Conservation (phyloP, 306 rosid species). For the Myrica gale region DNA sequence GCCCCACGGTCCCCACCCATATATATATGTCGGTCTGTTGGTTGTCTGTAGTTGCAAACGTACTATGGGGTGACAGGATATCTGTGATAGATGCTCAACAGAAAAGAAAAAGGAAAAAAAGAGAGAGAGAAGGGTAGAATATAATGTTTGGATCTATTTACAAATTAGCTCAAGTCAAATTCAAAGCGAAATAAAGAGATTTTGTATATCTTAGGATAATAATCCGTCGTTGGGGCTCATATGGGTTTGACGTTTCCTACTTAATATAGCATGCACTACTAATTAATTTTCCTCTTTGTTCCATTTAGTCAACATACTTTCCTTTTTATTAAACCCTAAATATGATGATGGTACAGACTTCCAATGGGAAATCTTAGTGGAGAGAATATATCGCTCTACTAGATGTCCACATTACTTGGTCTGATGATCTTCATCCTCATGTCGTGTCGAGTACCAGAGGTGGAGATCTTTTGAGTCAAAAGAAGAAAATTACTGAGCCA, state of each 20-base stretch:
- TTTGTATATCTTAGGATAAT: slow-evolving; percentile 28
- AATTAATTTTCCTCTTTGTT: slow-evolving; percentile 8
- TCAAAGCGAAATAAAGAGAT: slow-evolving; percentile 22
- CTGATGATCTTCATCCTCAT: not conserved
- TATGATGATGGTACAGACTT: not conserved
- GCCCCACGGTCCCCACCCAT: not conserved
- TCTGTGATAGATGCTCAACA: no score
- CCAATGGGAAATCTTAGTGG: slow-evolving; percentile 18
- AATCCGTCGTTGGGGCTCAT: slow-evolving; percentile 24
- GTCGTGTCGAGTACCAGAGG: slow-evolving; percentile 2
- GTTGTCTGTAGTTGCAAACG: not conserved
- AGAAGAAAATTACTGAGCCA: not conserved
- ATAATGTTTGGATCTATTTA: not conserved
- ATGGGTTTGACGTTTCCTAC: slow-evolving; percentile 36
- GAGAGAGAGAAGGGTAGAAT: no score
- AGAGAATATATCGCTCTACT: slow-evolving; percentile 4
- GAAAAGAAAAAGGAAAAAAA: not conserved
- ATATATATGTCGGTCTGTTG: not conserved
- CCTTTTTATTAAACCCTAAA: slow-evolving; percentile 10
- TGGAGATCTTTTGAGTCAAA: slow-evolving; percentile 11
- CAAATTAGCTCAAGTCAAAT: not conserved
- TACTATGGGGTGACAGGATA: not conserved
- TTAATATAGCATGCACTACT: slow-evolving; percentile 31
- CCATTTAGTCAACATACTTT: slow-evolving; percentile 33
- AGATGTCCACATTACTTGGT: slow-evolving; percentile 27